Conservation (phyloP, 805 yeast species). For the Suhomyces emberorum region DNA sequence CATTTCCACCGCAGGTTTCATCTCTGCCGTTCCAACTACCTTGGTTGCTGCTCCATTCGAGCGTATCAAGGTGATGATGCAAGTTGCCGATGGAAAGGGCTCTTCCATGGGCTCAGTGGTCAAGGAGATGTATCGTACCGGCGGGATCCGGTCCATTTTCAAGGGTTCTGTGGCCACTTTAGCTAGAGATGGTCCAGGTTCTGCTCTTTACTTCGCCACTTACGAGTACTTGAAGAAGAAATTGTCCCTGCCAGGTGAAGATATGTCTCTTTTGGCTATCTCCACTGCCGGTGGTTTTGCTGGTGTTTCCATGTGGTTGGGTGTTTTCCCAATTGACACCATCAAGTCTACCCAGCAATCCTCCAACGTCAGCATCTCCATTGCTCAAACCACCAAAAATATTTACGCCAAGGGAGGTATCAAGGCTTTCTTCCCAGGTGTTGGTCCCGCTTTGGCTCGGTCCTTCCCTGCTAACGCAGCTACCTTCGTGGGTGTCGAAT, state of each 20-base stretch:
- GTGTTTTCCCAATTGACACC: slow-evolving; percentile 94
- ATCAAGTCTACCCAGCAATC: slow-evolving; percentile 82
- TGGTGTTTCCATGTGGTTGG: slow-evolving; percentile 96
- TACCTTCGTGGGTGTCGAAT: slow-evolving; percentile 91
- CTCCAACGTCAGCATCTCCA: slow-evolving; percentile 50
- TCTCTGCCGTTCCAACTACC: slow-evolving; percentile 93
- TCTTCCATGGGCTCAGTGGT: slow-evolving; percentile 59
- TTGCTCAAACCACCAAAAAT: slow-evolving; percentile 60
- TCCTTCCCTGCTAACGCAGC: slow-evolving; percentile 99
- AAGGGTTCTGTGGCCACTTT: slow-evolving; percentile 90
- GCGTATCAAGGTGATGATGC: slow-evolving; percentile 91
- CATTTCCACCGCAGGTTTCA: slow-evolving; percentile 87
- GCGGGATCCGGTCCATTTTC: slow-evolving; percentile 81
- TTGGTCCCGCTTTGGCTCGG: slow-evolving; percentile 91
- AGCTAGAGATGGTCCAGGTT: slow-evolving; percentile 97
- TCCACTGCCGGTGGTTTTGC: slow-evolving; percentile 93
- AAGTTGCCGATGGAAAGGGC: slow-evolving; percentile 57
- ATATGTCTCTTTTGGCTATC: slow-evolving; percentile 68
- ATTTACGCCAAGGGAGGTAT: slow-evolving; percentile 77
- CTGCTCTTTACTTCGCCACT: slow-evolving; percentile 92
- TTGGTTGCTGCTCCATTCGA: slow-evolving; percentile 97
- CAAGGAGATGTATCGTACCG: slow-evolving; percentile 64
- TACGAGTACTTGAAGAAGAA: slow-evolving; percentile 75
- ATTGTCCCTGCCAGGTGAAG: slow-evolving; percentile 53
- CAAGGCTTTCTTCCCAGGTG: slow-evolving; percentile 94